These are phyloP conservation scores for Aspergillus taichungensis DNA, from an alignment of 495 filamentous ascomycete genomes.

Conservation along the genomic window DNA sequence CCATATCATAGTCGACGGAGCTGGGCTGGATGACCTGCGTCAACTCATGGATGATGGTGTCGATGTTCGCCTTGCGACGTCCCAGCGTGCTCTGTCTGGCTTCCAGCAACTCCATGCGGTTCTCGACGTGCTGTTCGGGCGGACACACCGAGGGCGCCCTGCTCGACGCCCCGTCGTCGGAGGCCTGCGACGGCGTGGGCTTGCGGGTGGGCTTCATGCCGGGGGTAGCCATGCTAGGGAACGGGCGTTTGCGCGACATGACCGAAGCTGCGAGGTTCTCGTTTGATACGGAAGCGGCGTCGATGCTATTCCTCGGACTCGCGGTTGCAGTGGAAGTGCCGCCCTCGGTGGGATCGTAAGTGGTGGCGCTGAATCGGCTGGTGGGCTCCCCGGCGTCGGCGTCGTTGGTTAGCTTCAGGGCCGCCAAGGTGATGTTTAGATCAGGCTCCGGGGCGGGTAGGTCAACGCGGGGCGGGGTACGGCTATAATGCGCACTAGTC, in stretches of 20 bases:
- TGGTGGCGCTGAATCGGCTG: slow-evolving; percentile 69
- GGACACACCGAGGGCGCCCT: slow-evolving; percentile 53
- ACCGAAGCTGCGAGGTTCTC: slow-evolving; percentile 29
- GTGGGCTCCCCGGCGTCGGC: slow-evolving; percentile 32
- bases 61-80: slow-evolving; percentile 60
- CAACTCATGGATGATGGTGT: slow-evolving; percentile 63
- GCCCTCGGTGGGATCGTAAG: slow-evolving; percentile 50
- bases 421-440: slow-evolving; percentile 13
- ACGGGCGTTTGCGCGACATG: slow-evolving; percentile 40
- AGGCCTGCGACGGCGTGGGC: slow-evolving; percentile 44
- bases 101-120: slow-evolving; percentile 59
- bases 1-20: slow-evolving; percentile 47
- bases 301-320: slow-evolving; percentile 35
- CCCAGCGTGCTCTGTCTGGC: slow-evolving; percentile 55
- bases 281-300: slow-evolving; percentile 25
- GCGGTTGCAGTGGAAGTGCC: slow-evolving; percentile 24
- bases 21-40: slow-evolving; percentile 51
- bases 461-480: slow-evolving; percentile 18
- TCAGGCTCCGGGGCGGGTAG: slow-evolving; percentile 9
- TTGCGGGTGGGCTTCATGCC: slow-evolving; percentile 40
- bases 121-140: slow-evolving; percentile 46
- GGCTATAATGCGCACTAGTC: slow-evolving; percentile 6
- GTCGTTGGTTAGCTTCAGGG: slow-evolving; percentile 20
- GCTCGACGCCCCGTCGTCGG: slow-evolving; percentile 30
- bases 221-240: slow-evolving; percentile 33